Evolutionary conservation across 2,329 filamentous ascomycete species (phyloP).

Genomic region (Fusarium sororula): DNA sequence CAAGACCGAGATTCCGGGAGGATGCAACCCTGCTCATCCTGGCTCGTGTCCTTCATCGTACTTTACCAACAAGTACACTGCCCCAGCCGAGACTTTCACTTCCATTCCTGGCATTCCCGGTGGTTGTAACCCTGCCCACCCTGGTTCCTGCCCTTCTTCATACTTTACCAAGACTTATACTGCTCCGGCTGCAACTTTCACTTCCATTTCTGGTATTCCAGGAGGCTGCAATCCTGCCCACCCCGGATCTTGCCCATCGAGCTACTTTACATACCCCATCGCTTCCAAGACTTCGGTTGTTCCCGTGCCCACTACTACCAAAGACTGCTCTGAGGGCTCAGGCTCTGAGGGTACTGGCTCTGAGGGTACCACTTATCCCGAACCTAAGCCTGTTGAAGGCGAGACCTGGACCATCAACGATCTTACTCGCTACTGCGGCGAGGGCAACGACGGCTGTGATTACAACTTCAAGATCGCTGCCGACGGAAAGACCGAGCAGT

Average conservation of each 20-base stretch:
- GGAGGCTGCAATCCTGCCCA: conserved; percentile 23
- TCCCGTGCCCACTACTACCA: neutral
- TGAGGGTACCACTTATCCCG: neutral
- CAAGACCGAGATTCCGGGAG: conserved; percentile 4
- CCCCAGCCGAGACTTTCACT: neutral
- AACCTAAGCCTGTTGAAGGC: conserved; percentile 10
- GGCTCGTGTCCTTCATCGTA: neutral
- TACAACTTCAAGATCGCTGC: conserved; percentile 30
- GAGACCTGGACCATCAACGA: conserved; percentile 21
- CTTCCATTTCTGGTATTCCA: neutral
- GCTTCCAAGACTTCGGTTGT: neutral
- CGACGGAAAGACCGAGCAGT: conserved; percentile 25
- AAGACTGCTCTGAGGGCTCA: neutral
- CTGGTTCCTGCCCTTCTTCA: conserved; percentile 14
- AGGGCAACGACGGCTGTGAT: conserved; percentile 21
- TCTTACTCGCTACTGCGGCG: conserved; percentile 28
- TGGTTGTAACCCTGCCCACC: conserved; percentile 25
- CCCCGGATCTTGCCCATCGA: conserved; percentile 16
- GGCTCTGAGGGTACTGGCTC: neutral
- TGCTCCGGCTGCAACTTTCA: neutral
- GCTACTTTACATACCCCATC: conserved; percentile 2
- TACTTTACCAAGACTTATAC: neutral
- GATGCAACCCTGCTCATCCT: neutral
- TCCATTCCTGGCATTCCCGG: conserved; percentile 14
- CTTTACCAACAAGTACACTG: neutral